Base-by-base conservation (phyloP, 177 flowering plant species). In the Vitis hybrid region DNA sequence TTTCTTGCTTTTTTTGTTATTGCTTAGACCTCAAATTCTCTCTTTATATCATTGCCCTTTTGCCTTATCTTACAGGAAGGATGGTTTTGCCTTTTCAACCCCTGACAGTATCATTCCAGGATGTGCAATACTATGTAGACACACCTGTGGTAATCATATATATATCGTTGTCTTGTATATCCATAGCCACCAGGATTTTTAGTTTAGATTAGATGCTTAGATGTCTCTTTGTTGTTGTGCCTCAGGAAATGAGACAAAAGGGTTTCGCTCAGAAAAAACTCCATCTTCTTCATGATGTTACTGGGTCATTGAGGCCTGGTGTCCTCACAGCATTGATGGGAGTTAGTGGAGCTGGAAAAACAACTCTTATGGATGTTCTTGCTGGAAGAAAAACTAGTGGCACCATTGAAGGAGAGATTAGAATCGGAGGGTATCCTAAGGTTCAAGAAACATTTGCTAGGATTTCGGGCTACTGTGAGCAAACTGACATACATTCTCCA, bases 321-420 rank as follows among this genome's bases (percentile, higher is more conserved):
- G 80, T 89, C 73, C 87, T 92, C 49, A 88, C 97, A 64, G 97
- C 97, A 48, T 76, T 92, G 70, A 87, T 92, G 94, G 97, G 95
- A 70, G 94, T 89, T 14, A 90, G 90, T 84, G 97, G 97, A 59
- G 95, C 95, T 59, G 97, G 96, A 49, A 92, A 92, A 76, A 91
- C 94, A 60, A 92, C 96, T 52, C 89, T 91, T 49, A 67, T 92
- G 73, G 97, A 92, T 76, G 97, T 91, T 57, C 87, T 92, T 19
- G 75, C 91, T 40, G 97, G 97, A 70, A 86, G 97, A 73, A 92
- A 92, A 79, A 91, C 90, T 11, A 80, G 81, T 73, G 97, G 97
- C 40, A 72, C 62, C 2, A 79, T 84, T 21, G 91, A 90, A 79
- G 98, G 97, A 60, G 82, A 80, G 30, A 85, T 90, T 19, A 86